phyloP scores from a whole-genome alignment of 345 rosid species.

The Eucalyptus decipiens region DNA sequence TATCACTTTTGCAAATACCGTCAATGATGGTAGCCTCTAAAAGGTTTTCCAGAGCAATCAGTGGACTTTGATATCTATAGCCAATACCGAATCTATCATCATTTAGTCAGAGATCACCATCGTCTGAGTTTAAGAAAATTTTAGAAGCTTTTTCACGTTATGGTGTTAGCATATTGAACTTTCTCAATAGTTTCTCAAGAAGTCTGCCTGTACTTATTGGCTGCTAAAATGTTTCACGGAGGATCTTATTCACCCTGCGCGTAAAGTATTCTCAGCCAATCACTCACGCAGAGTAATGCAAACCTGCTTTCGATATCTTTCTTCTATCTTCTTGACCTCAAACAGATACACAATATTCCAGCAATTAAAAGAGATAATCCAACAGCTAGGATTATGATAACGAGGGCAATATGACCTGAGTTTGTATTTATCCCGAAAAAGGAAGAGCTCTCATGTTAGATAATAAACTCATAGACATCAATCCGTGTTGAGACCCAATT shows the following conservation, averaged over 20 bases:
- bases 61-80: background rate
- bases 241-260: background rate
- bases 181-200: background rate
- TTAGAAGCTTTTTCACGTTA: background rate
- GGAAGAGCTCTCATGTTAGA: background rate
- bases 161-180: background rate
- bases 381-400: background rate
- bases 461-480: background rate
- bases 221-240: background rate
- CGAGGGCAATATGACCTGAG: background rate
- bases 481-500: background rate
- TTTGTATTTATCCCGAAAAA: background rate
- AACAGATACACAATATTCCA: background rate
- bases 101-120: background rate
- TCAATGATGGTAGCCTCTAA: background rate
- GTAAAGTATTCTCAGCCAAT: background rate
- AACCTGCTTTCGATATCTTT: background rate
- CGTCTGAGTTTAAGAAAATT: background rate
- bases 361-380: background rate
- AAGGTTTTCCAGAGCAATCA: background rate
- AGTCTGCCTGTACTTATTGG: background rate
- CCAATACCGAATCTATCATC: background rate
- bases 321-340: background rate
- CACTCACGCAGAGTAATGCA: background rate
- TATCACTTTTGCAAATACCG: slow-evolving; percentile 61